phyloP scores from a whole-genome alignment of 345 rosid genomes.

The Kandelia obovata region DNA sequence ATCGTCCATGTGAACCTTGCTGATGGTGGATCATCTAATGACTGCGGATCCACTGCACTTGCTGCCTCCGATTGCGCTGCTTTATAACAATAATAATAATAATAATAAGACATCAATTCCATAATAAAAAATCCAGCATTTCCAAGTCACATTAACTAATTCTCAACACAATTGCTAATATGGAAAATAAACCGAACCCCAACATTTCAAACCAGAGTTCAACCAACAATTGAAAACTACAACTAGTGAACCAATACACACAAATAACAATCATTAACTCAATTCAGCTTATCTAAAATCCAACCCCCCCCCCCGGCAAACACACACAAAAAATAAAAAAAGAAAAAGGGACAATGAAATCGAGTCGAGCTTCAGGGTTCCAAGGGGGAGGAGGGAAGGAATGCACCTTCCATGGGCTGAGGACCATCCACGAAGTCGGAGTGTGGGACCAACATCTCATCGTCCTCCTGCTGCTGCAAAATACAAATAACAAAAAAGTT shows the following conservation, averaged over 20 bases:
- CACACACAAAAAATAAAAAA: neutral
- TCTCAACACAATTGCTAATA: no score
- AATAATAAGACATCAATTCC: neutral
- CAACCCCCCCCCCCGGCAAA: no score
- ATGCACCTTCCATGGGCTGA: slow-evolving; percentile 47
- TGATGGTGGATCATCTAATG: slow-evolving; percentile 36
- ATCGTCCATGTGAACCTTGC: slow-evolving; percentile 46
- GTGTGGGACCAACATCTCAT: slow-evolving; percentile 44
- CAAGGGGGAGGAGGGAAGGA: neutral
- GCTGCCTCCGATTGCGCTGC: slow-evolving; percentile 23
- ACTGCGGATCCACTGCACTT: slow-evolving; percentile 20
- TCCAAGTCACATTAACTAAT: neutral
- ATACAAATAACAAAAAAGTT: no score
- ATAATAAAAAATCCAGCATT: neutral
- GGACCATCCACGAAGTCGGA: slow-evolving; percentile 33
- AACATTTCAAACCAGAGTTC: no score
- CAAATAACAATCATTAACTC: no score
- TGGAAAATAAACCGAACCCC: no score
- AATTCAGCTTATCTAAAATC: no score
- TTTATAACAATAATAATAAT: slow-evolving; percentile 3
- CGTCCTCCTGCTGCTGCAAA: slow-evolving; percentile 23
- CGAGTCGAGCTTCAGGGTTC: neutral
- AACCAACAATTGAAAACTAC: no score
- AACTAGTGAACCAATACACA: no score
- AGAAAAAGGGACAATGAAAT: neutral